These are phyloP conservation scores for Salix brachista DNA, from an alignment of 345 rosid species.

Conservation along the genomic window DNA sequence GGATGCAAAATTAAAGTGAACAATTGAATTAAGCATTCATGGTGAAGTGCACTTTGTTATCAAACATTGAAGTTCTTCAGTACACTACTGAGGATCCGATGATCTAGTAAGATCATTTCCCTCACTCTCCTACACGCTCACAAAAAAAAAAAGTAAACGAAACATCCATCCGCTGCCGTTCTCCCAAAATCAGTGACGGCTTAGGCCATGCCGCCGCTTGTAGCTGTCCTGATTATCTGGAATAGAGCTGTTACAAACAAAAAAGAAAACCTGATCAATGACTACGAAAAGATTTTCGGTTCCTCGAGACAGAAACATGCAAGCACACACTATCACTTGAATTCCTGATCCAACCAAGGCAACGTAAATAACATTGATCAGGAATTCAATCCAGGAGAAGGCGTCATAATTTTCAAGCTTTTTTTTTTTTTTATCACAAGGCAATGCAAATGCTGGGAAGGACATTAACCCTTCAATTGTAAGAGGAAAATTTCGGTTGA, in stretches of 20 bases:
- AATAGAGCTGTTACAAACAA: constrained; percentile 64
- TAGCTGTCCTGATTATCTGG: constrained; percentile 91
- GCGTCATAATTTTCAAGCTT: background rate
- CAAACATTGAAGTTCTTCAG: background rate
- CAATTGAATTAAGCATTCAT: background rate
- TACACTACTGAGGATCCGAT: background rate
- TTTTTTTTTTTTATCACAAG: too few species aligned
- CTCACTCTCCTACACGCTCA: background rate
- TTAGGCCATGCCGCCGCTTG: constrained; percentile 28
- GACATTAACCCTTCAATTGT: background rate
- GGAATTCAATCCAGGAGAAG: background rate
- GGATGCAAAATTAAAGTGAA: background rate
- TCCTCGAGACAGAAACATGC: background rate
- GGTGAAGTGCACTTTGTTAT: background rate
- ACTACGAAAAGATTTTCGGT: background rate
- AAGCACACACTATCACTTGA: too few species aligned
- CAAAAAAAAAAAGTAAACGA: background rate
- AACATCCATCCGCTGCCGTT: constrained; percentile 60
- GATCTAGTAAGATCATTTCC: background rate
- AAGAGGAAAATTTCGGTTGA: background rate
- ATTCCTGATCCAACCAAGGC: background rate
- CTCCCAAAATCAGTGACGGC: background rate
- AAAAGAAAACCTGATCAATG: background rate
- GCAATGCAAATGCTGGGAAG: too few species aligned
- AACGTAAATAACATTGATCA: background rate